A percentile compares a stretch with the other conserved stretches of the same genome.
Evolutionary conservation across 352 stramenopile species (phyloP).

Genomic region (Pythium phragmitis): DNA sequence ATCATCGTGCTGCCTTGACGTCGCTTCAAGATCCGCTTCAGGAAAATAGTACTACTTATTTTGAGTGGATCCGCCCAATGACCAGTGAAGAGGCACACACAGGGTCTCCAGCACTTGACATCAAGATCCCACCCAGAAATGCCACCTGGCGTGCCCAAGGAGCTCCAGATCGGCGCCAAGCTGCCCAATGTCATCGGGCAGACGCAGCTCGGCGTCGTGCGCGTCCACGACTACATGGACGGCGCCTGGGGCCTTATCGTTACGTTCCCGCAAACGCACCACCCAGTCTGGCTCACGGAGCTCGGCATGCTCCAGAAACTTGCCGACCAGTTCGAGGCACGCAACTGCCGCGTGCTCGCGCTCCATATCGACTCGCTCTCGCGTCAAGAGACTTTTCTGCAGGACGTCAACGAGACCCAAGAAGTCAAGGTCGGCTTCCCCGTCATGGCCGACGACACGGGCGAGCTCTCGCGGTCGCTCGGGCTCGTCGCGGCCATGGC

Average conservation of each 20-base stretch:
- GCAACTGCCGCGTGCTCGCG: constrained; percentile 63
- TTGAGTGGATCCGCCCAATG: not conserved
- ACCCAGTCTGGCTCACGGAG: constrained; percentile 79
- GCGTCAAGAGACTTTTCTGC: constrained; percentile 53
- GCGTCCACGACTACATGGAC: constrained; percentile 71
- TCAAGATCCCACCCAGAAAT: constrained; percentile 15
- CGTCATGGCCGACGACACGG: constrained; percentile 61
- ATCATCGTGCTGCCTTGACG: constrained; percentile 20
- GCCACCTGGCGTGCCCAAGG: constrained; percentile 29
- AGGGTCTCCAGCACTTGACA: not conserved
- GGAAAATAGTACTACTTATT: constrained; percentile 1
- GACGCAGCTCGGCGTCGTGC: constrained; percentile 69
- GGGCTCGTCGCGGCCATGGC: constrained; percentile 46
- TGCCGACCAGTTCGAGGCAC: constrained; percentile 73
- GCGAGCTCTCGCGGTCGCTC: constrained; percentile 59
- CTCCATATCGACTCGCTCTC: constrained; percentile 42
- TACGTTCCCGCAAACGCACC: constrained; percentile 68
- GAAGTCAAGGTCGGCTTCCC: constrained; percentile 76
- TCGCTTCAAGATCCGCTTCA: constrained; percentile 22
- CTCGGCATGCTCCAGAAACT: constrained; percentile 81
- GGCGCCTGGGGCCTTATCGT: constrained; percentile 66
- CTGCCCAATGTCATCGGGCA: constrained; percentile 71
- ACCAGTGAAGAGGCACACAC: constrained; percentile 1
- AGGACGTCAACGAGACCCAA: constrained; percentile 80
- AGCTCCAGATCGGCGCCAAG: constrained; percentile 67